A percentile compares a stretch with the other conserved stretches of the same genome.
These are phyloP conservation scores for Pluteus cervinus DNA, from an alignment of 768 basidiomycete genomes.

Conservation along the genomic window DNA sequence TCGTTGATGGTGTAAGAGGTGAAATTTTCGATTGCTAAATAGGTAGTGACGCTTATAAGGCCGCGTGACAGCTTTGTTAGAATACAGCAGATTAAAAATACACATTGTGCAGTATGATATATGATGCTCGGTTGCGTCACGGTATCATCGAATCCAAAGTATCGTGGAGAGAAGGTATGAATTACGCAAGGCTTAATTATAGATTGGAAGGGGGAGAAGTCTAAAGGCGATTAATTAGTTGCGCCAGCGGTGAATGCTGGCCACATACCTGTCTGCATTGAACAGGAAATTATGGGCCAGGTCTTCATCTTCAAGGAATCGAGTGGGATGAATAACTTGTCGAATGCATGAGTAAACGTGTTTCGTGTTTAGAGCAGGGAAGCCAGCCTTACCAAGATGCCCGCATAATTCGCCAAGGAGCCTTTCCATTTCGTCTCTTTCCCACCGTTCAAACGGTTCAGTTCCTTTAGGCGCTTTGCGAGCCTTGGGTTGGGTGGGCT, in stretches of 20 bases:
- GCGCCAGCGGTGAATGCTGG: background rate
- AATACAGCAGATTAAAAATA: background rate
- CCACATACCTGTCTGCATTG: conserved; percentile 69
- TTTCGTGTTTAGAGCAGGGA: background rate
- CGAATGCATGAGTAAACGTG: conserved; percentile 5
- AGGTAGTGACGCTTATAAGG: background rate
- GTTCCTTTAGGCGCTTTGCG: conserved; percentile 39
- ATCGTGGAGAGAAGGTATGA: too few relatives aligned
- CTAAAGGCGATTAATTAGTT: conserved; percentile 26
- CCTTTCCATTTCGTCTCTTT: conserved; percentile 86
- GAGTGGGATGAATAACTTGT: conserved; percentile 75
- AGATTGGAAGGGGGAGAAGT: conserved; percentile 70
- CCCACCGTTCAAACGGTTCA: conserved; percentile 77
- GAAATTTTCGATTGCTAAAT: too few relatives aligned
- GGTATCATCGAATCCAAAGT: too few relatives aligned
- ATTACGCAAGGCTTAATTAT: conserved; percentile 25
- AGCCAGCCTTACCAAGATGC: conserved; percentile 63
- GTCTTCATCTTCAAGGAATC: conserved; percentile 93
- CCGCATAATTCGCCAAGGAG: conserved; percentile 73
- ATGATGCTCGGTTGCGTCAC: too few relatives aligned
- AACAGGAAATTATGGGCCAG: conserved; percentile 90
- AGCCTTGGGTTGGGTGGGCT: conserved; percentile 21
- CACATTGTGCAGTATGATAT: background rate
- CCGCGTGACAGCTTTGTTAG: background rate
- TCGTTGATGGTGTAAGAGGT: background rate